Percentiles rank a stretch among this genome's conserved stretches.
Conservation (phyloP, 495 filamentous ascomycete species). For the Cercophora scortea region DNA sequence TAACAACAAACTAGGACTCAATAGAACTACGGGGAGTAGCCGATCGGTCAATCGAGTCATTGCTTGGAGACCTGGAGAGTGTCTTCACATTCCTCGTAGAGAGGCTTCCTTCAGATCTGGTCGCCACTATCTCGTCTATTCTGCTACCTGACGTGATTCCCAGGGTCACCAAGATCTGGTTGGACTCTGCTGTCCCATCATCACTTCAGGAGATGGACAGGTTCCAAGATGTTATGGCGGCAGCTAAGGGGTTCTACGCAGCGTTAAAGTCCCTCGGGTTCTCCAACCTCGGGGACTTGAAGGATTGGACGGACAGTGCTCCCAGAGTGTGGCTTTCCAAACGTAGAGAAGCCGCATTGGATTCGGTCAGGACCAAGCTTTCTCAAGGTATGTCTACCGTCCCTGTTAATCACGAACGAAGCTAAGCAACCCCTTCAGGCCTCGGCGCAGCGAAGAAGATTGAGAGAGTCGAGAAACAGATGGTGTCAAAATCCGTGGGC, state of each 20-base stretch:
- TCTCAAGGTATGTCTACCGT: conserved; percentile 28
- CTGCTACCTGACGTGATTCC: conserved; percentile 60
- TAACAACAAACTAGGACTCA: conserved; percentile 14
- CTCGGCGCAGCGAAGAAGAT: conserved; percentile 56
- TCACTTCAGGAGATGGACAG: conserved; percentile 57
- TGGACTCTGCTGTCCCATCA: conserved; percentile 67
- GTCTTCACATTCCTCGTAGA: conserved; percentile 59
- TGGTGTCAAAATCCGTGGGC: conserved; percentile 59
- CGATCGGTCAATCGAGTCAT: conserved; percentile 32
- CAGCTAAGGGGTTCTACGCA: conserved; percentile 54
- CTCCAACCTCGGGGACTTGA: conserved; percentile 59
- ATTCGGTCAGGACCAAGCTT: conserved; percentile 61
- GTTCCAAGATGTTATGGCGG: conserved; percentile 58
- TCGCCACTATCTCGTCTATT: conserved; percentile 51
- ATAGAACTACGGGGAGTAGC: conserved; percentile 23
- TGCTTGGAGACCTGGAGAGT: conserved; percentile 52
- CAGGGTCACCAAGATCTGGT: conserved; percentile 61
- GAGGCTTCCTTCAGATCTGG: conserved; percentile 55
- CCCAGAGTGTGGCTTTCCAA: conserved; percentile 82
- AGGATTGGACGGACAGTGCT: conserved; percentile 72
- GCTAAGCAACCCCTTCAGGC: conserved; percentile 16
- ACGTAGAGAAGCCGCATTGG: conserved; percentile 67
- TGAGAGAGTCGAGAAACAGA: conserved; percentile 78
- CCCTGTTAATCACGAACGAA: not conserved
- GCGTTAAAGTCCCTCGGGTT: conserved; percentile 55